Evolutionary conservation across 208 protist genomes (phyloP).

Genomic region (Acanthamoeba lugdunensis): DNA sequence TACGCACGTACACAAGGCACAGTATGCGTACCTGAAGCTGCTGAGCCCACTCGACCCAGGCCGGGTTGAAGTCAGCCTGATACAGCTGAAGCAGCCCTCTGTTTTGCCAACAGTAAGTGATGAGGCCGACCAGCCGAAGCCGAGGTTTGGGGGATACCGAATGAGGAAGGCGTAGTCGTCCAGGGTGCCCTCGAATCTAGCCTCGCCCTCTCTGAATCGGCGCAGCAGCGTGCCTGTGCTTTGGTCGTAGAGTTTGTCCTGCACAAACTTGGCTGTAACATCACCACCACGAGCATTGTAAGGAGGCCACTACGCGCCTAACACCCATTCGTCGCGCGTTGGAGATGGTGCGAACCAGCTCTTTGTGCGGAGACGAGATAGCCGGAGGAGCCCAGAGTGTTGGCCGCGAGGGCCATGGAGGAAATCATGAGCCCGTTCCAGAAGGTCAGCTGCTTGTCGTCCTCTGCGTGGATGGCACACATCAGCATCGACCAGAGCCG

Average conservation of each 20-base stretch:
- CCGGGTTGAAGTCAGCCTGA: slow-evolving; percentile 53
- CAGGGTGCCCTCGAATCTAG: slow-evolving; percentile 50
- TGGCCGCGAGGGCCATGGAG: slow-evolving; percentile 67
- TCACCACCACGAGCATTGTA: background rate
- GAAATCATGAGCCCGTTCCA: slow-evolving; percentile 81
- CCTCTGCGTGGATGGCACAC: background rate
- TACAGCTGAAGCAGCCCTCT: slow-evolving; percentile 74
- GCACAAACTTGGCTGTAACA: slow-evolving; percentile 73
- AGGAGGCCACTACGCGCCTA: too few relatives aligned
- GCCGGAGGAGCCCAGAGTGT: background rate
- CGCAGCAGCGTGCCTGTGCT: background rate
- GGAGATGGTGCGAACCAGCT: background rate
- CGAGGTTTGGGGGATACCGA: background rate
- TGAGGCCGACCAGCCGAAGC: background rate
- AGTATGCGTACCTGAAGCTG: slow-evolving; percentile 7
- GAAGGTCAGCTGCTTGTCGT: slow-evolving; percentile 75
- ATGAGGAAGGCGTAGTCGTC: slow-evolving; percentile 70
- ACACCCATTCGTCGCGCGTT: too few relatives aligned
- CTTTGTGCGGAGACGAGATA: slow-evolving; percentile 64
- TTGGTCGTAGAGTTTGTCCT: slow-evolving; percentile 50
- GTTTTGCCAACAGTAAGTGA: background rate
- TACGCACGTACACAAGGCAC: background rate
- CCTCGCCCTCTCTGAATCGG: slow-evolving; percentile 40
- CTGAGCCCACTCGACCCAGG: slow-evolving; percentile 62
- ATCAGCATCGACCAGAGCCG: background rate